Conservation (phyloP, 1,139 yeast species). For the Insectozyma bohioensis region DNA sequence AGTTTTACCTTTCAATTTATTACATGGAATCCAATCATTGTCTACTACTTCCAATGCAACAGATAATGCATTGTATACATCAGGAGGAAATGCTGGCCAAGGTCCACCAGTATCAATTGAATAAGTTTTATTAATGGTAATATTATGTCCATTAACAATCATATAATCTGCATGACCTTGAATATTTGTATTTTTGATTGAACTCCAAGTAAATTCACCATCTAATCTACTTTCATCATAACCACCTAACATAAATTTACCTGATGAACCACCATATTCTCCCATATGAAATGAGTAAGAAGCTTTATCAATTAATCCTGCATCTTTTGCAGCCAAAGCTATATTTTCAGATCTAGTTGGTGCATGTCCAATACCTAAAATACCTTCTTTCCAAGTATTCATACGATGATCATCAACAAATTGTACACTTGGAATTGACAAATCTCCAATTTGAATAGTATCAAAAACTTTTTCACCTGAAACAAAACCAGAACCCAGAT, state of each 20-base stretch:
- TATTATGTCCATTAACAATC: constrained; percentile 1
- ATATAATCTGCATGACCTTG: constrained; percentile 1
- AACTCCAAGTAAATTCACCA: constrained; percentile 6
- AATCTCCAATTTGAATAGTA: constrained; percentile 1
- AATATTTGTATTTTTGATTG: constrained; percentile 5
- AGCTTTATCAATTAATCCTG: constrained; percentile 7
- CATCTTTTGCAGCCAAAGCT: constrained; percentile 3
- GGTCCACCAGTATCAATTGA: constrained; percentile 7
- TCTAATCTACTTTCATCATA: constrained; percentile 7
- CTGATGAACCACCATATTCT: background rate
- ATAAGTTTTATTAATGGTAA: constrained; percentile 3
- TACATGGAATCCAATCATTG: no score
- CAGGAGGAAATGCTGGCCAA: no score
- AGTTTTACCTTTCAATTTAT: constrained; percentile 4
- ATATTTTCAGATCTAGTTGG: background rate
- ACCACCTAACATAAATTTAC: constrained; percentile 6
- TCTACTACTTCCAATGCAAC: no score
- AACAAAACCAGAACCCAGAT: no score
- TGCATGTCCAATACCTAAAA: background rate
- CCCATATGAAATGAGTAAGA: constrained; percentile 2
- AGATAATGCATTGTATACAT: no score
- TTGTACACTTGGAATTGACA: background rate
- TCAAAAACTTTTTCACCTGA: constrained; percentile 6
- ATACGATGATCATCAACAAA: constrained; percentile 6
- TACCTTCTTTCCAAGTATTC: background rate